These are phyloP conservation scores for Calycina herbarum DNA, from an alignment of 2,329 filamentous ascomycete species.

Conservation along the genomic window DNA sequence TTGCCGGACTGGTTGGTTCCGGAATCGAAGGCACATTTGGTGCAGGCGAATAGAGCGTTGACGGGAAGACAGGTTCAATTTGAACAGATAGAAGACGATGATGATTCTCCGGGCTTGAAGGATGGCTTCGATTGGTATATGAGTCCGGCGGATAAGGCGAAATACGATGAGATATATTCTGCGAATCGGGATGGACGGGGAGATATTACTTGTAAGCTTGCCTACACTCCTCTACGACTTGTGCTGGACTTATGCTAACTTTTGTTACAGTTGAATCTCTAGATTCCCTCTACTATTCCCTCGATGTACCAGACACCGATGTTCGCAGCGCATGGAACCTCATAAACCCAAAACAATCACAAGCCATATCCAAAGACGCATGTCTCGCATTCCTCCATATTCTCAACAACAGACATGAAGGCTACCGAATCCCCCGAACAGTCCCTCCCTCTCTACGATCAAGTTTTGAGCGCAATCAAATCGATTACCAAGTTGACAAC, in stretches of 20 bases:
- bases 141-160: constrained; percentile 83
- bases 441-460: constrained; percentile 89
- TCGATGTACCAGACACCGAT: constrained; percentile 74
- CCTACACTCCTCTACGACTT: neutral
- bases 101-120: constrained; percentile 80
- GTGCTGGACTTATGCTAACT: neutral
- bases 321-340: constrained; percentile 94
- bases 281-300: constrained; percentile 79
- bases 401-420: constrained; percentile 92
- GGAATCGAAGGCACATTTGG: constrained; percentile 88
- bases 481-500: constrained; percentile 91
- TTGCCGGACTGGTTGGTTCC: constrained; percentile 97
- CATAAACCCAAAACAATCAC: constrained; percentile 83
- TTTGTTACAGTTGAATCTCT: constrained; percentile 66
- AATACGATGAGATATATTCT: constrained; percentile 97
- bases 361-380: constrained; percentile 91
- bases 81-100: constrained; percentile 80
- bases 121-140: constrained; percentile 99
- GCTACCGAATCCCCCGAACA: constrained; percentile 86
- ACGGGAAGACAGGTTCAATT: constrained; percentile 79
- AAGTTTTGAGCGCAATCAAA: constrained; percentile 92
- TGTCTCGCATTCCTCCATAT: constrained; percentile 94
- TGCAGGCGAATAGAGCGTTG: constrained; percentile 79
- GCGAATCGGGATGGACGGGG: constrained; percentile 87
- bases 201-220: constrained; percentile 71